Evolutionary conservation across 2,329 filamentous ascomycete species (phyloP), one percentile per base, ranked within the genome.

Genomic region (Hypoxylon sp.): DNA sequence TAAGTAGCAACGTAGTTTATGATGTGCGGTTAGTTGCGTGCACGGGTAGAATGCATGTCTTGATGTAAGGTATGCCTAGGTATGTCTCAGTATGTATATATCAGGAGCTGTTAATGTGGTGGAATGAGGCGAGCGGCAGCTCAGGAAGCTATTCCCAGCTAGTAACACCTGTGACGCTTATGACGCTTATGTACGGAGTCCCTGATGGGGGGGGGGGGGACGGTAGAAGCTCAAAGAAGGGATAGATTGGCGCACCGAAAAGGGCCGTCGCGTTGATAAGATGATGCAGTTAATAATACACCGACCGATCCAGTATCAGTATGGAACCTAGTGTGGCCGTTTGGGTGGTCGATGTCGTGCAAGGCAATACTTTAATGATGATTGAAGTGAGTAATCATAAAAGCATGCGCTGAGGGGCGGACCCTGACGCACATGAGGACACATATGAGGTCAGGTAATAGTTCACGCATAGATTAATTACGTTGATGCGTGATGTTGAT

Each of bases 51-150:
- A 63, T 62, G 58, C 60, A 46, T 66, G 52, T 47, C 62, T 61
- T 64, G 63, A 48, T 46, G 61, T 52, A 39, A 66, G 47, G 53
- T 48, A 51, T 50, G 48, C 13, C 42, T 22, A 48, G 35, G 50
- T 64, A 53, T 54, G 54, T 65, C 54, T 54, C 52, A 33, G 60
- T 57, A 53, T 13, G 54, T 59, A 37, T 65, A 69, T 67, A 66
- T 67, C 50, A 65, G 53, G 17, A 47, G 33, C 29, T 54, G 33
- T 67, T 59, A 59, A 64, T 52, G 54, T 42, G 42, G 64, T 50
- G 51, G 63, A 70, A 62, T 66, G 65, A 70, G 71, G 70, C 72
- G 62, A 68, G 70, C 58, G 57, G 63, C 64, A 70, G 64, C 68
- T 66, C 58, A 29, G 69, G 71, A 70, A 69, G 69, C 52, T 69